These are phyloP conservation scores for Coffea eugenioides DNA, from an alignment of 257 asterid species.

Conservation along the genomic window DNA sequence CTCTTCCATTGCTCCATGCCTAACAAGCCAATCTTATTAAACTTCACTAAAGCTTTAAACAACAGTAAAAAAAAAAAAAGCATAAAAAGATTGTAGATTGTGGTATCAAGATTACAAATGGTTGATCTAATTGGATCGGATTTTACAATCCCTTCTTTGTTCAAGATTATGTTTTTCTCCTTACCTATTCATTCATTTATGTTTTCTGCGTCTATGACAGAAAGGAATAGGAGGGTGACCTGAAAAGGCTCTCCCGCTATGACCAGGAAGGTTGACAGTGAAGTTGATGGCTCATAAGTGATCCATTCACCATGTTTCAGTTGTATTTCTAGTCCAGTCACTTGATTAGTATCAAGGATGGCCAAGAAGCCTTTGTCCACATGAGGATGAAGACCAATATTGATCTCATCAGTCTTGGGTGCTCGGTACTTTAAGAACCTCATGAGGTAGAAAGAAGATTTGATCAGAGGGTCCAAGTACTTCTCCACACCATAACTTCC, in stretches of 20 bases:
- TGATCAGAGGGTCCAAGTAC: constrained; percentile 38
- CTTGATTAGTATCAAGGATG: constrained; percentile 55
- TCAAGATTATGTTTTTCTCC: neutral
- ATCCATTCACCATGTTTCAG: constrained; percentile 62
- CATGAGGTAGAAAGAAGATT: constrained; percentile 42
- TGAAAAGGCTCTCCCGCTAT: constrained; percentile 76
- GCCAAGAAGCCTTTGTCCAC: constrained; percentile 71
- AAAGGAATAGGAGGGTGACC: constrained; percentile 27
- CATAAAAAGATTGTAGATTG: neutral
- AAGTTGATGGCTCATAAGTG: constrained; percentile 41
- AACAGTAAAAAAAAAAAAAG: neutral
- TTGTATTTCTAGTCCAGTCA: constrained; percentile 62
- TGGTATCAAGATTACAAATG: too few relatives aligned
- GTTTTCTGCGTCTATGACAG: neutral
- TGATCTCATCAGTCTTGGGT: constrained; percentile 38
- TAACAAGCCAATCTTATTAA: neutral
- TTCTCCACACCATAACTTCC: constrained; percentile 63
- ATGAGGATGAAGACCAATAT: constrained; percentile 60
- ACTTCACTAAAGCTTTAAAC: too few relatives aligned
- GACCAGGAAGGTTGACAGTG: constrained; percentile 54
- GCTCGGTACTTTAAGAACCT: constrained; percentile 62
- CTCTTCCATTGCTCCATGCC: constrained; percentile 84
- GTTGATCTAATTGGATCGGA: too few relatives aligned
- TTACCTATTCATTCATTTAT: too few relatives aligned
- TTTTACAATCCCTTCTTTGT: too few relatives aligned